These are phyloP conservation scores for Eucalyptus pumila DNA, from an alignment of 345 rosid species.

Conservation along the genomic window DNA sequence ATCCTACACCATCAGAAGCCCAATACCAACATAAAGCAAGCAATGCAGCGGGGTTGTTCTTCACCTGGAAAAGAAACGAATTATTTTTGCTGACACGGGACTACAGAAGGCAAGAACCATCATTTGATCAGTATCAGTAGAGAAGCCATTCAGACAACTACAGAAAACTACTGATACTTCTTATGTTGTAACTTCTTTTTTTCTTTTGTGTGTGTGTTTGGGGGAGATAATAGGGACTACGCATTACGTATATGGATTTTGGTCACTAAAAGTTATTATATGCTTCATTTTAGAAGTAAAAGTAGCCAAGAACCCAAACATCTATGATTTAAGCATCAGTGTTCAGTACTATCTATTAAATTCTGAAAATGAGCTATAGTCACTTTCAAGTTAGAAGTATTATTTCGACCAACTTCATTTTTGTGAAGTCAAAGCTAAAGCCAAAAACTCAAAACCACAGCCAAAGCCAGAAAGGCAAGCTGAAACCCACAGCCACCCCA, in stretches of 20 bases:
- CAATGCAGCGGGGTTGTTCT: constrained; percentile 88
- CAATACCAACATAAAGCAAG: constrained; percentile 95
- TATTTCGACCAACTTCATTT: background rate
- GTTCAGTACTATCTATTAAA: background rate
- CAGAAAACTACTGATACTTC: background rate
- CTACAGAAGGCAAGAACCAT: background rate
- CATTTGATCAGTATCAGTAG: background rate
- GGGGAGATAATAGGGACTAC: background rate
- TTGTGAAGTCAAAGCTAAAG: background rate
- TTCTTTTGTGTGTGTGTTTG: background rate
- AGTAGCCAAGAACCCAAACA: background rate
- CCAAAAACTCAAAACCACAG: background rate
- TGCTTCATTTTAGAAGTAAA: background rate
- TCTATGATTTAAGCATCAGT: background rate
- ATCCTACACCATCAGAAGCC: constrained; percentile 88
- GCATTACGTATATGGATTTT: background rate
- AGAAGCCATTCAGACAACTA: background rate
- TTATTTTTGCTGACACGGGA: background rate
- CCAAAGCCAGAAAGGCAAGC: background rate
- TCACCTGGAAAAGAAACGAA: constrained; percentile 36
- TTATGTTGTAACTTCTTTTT: background rate
- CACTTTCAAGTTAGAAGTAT: background rate
- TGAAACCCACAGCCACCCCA: background rate
- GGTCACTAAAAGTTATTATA: background rate
- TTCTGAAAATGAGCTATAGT: background rate